phyloP scores from a whole-genome alignment of 148 eudicot species.

The Arbutus unedo region DNA sequence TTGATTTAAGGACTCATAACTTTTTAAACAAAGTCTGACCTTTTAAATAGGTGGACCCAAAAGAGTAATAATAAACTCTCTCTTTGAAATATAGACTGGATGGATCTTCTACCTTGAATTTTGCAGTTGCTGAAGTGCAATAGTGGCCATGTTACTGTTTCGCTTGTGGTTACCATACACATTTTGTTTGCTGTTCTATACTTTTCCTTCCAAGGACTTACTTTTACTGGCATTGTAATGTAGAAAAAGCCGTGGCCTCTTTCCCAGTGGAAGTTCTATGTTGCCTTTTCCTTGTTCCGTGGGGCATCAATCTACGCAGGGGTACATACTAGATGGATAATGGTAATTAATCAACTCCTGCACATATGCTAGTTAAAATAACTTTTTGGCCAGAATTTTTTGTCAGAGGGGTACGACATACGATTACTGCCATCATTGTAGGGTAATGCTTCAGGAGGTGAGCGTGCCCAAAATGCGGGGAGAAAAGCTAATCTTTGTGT shows the following conservation, averaged over 20 bases:
- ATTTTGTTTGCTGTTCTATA: slow-evolving; percentile 9
- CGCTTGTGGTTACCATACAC: background rate
- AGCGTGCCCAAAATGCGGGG: slow-evolving; percentile 67
- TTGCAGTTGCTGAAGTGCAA: background rate
- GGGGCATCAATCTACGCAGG: slow-evolving; percentile 93
- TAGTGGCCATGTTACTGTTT: background rate
- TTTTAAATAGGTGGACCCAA: background rate
- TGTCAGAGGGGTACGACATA: background rate
- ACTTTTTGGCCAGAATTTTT: background rate
- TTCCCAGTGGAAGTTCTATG: slow-evolving; percentile 89
- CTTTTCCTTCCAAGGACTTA: slow-evolving; percentile 5
- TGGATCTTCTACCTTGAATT: background rate
- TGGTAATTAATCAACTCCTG: slow-evolving; percentile 43
- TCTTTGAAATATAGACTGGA: background rate
- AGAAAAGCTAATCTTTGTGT: slow-evolving; percentile 55
- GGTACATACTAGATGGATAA: slow-evolving; percentile 76
- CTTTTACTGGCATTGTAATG: slow-evolving; percentile 21
- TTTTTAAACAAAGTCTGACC: background rate
- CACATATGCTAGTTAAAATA: background rate
- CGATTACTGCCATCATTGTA: slow-evolving; percentile 26
- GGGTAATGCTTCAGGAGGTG: slow-evolving; percentile 98
- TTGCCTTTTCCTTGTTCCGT: slow-evolving; percentile 90
- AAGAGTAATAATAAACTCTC: background rate
- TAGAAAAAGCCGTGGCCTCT: slow-evolving; percentile 95
- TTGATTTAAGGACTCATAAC: background rate